Conservation (phyloP, 306 rosid species). For the cucumber (Cucumis sativus) region DNA sequence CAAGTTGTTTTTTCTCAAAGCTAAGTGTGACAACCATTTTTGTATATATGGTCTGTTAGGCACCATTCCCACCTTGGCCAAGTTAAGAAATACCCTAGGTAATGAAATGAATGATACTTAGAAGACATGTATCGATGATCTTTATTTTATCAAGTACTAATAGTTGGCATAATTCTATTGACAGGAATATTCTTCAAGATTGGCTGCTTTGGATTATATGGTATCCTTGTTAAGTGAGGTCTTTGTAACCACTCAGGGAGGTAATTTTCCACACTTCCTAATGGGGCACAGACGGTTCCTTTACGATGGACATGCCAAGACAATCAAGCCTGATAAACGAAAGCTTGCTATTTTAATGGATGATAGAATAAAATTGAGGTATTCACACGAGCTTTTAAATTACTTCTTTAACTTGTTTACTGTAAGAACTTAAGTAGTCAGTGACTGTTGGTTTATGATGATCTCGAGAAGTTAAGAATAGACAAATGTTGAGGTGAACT, state of each 20-base stretch:
- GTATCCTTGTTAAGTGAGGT: slow-evolving; percentile 83
- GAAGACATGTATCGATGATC: neutral
- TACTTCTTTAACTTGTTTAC: neutral
- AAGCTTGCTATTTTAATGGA: slow-evolving; percentile 70
- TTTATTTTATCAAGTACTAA: neutral
- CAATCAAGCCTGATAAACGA: slow-evolving; percentile 86
- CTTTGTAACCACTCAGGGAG: slow-evolving; percentile 98
- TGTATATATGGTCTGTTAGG: neutral
- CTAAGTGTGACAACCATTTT: neutral
- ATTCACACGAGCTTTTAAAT: slow-evolving; percentile 8
- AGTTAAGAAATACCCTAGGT: neutral
- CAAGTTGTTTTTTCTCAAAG: neutral
- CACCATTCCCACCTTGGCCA: neutral
- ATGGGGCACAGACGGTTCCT: slow-evolving; percentile 95
- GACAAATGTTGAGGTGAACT: neutral
- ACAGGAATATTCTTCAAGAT: slow-evolving; percentile 84
- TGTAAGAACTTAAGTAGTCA: neutral
- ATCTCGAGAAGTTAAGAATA: no score
- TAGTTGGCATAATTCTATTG: neutral
- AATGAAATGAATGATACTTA: neutral
- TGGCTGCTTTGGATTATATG: slow-evolving; percentile 89
- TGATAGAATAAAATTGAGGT: slow-evolving; percentile 49
- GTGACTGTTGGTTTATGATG: neutral
- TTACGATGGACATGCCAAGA: slow-evolving; percentile 74
- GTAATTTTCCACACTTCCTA: slow-evolving; percentile 92